phyloP scores from a whole-genome alignment of 2,329 filamentous ascomycete genomes.

The Ophiostoma piceae region DNA sequence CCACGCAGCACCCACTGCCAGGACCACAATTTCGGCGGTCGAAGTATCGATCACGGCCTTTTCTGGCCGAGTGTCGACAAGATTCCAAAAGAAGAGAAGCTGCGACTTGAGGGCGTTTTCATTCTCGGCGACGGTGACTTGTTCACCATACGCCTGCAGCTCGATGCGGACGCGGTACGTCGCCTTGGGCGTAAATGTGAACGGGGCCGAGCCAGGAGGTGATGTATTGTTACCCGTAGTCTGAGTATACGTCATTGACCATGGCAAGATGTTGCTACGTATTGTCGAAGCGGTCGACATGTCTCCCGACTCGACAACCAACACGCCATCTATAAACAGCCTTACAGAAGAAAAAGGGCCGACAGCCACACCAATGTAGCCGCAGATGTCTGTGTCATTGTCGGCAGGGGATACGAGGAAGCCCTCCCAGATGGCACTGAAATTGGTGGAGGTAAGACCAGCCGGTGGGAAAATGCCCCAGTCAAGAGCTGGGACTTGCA shows the following conservation, averaged over 20 bases:
- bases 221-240: not conserved
- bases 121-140: not conserved
- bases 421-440: not conserved
- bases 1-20: not conserved
- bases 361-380: not conserved
- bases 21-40: not conserved
- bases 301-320: not conserved
- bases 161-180: not conserved
- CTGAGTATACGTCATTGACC: not conserved
- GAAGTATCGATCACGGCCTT: not conserved
- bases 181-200: not conserved
- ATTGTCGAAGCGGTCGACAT: not conserved
- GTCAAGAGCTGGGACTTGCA: not conserved
- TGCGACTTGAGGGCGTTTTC: not conserved
- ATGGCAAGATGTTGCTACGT: not conserved
- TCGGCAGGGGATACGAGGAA: not conserved
- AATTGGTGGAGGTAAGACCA: not conserved
- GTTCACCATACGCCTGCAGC: not conserved
- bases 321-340: not conserved
- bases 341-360: not conserved
- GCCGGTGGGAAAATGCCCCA: not conserved
- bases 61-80: not conserved
- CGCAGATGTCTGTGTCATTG: not conserved
- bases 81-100: slow-evolving; percentile 6
- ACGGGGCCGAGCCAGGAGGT: not conserved